These are phyloP conservation scores for Beauveria caledonica DNA, from an alignment of 2,329 filamentous ascomycete genomes.

Conservation along the genomic window DNA sequence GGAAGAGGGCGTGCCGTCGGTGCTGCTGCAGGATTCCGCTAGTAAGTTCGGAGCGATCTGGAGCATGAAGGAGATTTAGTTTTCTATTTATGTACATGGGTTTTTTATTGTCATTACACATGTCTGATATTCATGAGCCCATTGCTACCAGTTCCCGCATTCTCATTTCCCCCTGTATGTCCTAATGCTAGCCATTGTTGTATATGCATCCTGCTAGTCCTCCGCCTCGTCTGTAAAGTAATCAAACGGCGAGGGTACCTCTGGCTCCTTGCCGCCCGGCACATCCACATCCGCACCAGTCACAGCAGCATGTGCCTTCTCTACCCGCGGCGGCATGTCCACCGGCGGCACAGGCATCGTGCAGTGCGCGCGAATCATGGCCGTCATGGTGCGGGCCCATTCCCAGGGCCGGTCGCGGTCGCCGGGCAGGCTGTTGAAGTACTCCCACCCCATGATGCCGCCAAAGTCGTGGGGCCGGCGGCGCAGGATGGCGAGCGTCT, in stretches of 20 bases:
- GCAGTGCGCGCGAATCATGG: constrained; percentile 25
- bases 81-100: not conserved
- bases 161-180: not conserved
- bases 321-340: not conserved
- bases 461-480: constrained; percentile 60
- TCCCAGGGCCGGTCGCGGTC: constrained; percentile 58
- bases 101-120: not conserved
- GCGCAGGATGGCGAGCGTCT: constrained; percentile 34
- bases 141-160: constrained; percentile 7
- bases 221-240: constrained; percentile 24
- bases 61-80: not conserved
- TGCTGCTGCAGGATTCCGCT: not conserved
- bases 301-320: constrained; percentile 12
- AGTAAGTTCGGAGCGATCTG: constrained; percentile 1
- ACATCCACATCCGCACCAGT: constrained; percentile 18
- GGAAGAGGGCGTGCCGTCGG: constrained; percentile 5
- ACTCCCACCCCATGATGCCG: constrained; percentile 93
- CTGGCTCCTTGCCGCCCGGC: constrained; percentile 17
- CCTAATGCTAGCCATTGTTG: not conserved
- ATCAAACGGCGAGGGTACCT: constrained; percentile 25
- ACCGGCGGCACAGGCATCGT: constrained; percentile 13
- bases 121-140: not conserved
- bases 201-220: not conserved
- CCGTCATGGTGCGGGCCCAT: constrained; percentile 66
- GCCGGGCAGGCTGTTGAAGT: constrained; percentile 72